Base-by-base conservation (phyloP, 768 basidiomycete species). In the Psilocybe subaeruginosa region DNA sequence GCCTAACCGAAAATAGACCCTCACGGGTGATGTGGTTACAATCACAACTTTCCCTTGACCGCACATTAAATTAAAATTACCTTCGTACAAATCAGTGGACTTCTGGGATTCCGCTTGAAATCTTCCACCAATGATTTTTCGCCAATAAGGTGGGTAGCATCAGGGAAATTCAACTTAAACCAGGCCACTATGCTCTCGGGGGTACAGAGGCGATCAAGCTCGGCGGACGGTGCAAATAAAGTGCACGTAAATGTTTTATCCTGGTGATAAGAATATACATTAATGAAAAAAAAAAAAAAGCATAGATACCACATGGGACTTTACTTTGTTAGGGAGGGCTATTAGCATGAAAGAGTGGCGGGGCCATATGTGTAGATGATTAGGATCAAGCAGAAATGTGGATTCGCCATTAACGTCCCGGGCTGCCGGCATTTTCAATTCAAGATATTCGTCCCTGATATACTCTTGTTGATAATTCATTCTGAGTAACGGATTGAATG, bases 331-430 rank as follows among this genome's bases (percentile, higher is more conserved):
- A 66, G 97, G 95, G 59, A 99, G 87, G 19, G 95, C 97, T 70
- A 99, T 98, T 69, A 99, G 86, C 97, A 99, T 99, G 83, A 99
- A 99, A 50, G 95, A 93, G 76, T 95, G 93, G 72, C 97, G 91
- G 66, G 97, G 97, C 97, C 97, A 99, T 70, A 99, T 98, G 79
- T 99, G 97, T 67, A 99, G 88, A 76, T 99, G 92, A 75, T 92
- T 91, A 69, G 93, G 92, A 82, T 96, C 94, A 75, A 99, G 89
- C 60, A 88, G 80, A 80, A 91, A 99, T 29, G 78, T 80, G 64
- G 88, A 78, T 62, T 82, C 81, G 73, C 85, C 92, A 73, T 80
- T 77, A 68, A 72, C 70, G 74, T 83, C 83, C 72, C 77, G 74
- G 60, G 88, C 88, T 73, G 96, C 85, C 70, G 95, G 94, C 86